Evolutionary conservation across 1,139 yeast species (phyloP).

Genomic region (Yamadazyma diospyri): DNA sequence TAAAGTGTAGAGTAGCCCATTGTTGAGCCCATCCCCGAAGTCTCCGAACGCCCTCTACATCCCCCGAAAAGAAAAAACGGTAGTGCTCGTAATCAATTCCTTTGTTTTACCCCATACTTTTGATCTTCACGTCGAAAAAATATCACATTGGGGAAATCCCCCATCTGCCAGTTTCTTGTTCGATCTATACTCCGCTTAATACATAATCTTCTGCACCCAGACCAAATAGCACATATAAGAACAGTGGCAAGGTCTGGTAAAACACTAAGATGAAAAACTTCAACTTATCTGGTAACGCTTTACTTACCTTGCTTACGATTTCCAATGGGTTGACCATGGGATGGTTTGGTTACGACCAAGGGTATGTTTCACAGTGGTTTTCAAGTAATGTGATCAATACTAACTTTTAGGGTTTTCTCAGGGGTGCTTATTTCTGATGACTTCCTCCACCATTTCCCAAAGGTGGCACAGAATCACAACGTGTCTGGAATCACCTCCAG

Average conservation of each 20-base stretch:
- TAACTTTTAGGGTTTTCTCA: conserved; percentile 42
- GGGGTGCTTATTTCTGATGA: conserved; percentile 45
- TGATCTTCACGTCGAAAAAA: too few species aligned
- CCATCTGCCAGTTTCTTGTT: too few species aligned
- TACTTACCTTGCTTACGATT: conserved; percentile 12
- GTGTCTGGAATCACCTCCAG: conserved; percentile 40
- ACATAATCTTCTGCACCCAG: too few species aligned
- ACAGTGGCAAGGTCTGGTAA: too few species aligned
- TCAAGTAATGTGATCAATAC: conserved; percentile 1
- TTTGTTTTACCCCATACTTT: too few species aligned
- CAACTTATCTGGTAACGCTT: conserved; percentile 13
- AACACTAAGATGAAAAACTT: conserved; percentile 15
- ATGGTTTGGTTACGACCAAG: conserved; percentile 70
- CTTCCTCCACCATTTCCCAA: conserved; percentile 26
- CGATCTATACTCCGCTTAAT: too few species aligned
- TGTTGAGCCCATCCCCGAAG: neutral
- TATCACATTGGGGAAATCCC: too few species aligned
- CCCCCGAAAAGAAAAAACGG: too few species aligned
- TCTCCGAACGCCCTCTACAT: neutral
- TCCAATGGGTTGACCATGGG: conserved; percentile 15
- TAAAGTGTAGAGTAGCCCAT: too few species aligned
- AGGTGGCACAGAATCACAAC: conserved; percentile 28
- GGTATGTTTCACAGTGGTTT: conserved; percentile 24
- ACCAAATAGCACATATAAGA: too few species aligned
- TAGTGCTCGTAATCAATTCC: too few species aligned